Conservation (phyloP, 2,329 filamentous ascomycete species). For the Ophiognomonia clavigignenti-juglandacearum region DNA sequence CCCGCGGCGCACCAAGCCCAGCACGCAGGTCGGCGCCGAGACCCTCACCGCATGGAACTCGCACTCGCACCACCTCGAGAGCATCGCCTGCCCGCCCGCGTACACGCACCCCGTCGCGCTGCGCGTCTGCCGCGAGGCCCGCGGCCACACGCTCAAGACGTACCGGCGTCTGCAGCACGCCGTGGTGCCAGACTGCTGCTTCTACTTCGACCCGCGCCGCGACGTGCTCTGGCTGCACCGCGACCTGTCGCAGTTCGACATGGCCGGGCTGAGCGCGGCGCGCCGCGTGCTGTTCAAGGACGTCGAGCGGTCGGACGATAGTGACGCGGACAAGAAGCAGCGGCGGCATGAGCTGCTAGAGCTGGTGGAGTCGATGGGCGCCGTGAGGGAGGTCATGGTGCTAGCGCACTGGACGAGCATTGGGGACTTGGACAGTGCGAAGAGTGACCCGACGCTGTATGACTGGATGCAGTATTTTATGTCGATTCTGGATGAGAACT, state of each 20-base stretch:
- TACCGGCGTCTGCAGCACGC: conserved; percentile 15
- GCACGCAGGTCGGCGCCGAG: conserved; percentile 13
- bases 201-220: conserved; percentile 13
- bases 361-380: conserved; percentile 16
- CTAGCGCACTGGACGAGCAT: conserved; percentile 18
- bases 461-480: conserved; percentile 18
- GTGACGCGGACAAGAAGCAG: conserved; percentile 16
- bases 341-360: conserved; percentile 15
- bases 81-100: conserved; percentile 7
- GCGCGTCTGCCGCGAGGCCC: conserved; percentile 15
- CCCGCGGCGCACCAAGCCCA: conserved; percentile 12
- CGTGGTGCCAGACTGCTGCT: conserved; percentile 6
- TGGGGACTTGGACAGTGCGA: conserved; percentile 9
- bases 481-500: conserved; percentile 15
- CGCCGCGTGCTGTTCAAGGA: conserved; percentile 16
- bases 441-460: conserved; percentile 11
- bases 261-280: conserved; percentile 2
- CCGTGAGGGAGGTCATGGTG: conserved; percentile 15
- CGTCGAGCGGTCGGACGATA: conserved; percentile 14
- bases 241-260: conserved; percentile 16
- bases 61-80: background rate
- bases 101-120: conserved; percentile 12
- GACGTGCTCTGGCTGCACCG: conserved; percentile 17
- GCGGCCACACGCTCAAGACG: conserved; percentile 10
- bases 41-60: conserved; percentile 14